Evolutionary conservation across 129 eudicot genomes (phyloP).

Genomic region (Flaveria ramosissima): DNA sequence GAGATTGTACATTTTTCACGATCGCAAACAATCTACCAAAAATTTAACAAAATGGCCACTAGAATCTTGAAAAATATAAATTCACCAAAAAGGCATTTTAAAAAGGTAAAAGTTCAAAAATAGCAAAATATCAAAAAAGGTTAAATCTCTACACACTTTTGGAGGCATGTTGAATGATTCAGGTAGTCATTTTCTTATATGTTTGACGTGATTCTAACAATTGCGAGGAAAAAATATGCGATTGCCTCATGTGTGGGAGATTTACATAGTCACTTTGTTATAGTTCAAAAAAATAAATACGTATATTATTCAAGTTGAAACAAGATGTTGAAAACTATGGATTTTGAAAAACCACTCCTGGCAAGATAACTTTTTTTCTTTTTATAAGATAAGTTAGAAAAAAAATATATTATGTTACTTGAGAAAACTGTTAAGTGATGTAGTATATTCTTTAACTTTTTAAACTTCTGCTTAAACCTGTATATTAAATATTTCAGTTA

Average conservation of each 20-base stretch:
- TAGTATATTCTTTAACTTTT: background rate
- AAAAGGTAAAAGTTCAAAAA: background rate
- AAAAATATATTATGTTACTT: background rate
- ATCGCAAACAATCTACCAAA: background rate
- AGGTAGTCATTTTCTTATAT: background rate
- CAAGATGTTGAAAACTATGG: slow-evolving; percentile 4
- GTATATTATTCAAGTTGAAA: background rate
- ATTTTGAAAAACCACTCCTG: background rate
- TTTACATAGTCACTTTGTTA: background rate
- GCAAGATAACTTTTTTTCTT: background rate
- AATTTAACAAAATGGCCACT: background rate
- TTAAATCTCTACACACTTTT: background rate
- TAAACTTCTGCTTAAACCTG: background rate
- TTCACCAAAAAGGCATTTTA: background rate
- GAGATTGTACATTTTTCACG: background rate
- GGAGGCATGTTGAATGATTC: background rate
- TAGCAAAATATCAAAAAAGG: background rate
- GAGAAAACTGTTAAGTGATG: background rate
- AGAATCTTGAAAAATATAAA: background rate
- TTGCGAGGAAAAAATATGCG: background rate
- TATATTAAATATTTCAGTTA: background rate
- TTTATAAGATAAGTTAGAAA: background rate
- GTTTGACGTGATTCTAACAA: background rate
- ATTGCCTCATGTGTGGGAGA: background rate
- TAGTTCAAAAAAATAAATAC: background rate